Evolutionary conservation across 495 filamentous ascomycete species (phyloP).

Genomic region (Friedmanniomyces endolithicus): DNA sequence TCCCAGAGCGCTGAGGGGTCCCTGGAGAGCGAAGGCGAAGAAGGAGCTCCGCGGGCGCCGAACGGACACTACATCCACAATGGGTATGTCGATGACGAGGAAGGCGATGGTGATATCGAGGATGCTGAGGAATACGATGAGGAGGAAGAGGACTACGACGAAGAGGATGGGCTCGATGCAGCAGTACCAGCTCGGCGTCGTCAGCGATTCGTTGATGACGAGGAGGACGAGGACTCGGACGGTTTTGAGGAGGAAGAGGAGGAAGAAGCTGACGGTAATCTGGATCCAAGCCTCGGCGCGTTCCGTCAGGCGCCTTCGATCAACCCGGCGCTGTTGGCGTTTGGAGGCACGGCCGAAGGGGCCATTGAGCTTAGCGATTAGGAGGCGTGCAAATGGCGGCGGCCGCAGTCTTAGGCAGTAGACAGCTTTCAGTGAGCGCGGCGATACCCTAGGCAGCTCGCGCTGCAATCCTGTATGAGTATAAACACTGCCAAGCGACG

Average conservation of each 20-base stretch:
- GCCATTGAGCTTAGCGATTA: slow-evolving; percentile 26
- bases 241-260: slow-evolving; percentile 6
- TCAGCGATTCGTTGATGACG: slow-evolving; percentile 1
- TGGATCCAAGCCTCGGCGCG: neutral
- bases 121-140: slow-evolving; percentile 9
- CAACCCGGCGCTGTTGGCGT: neutral
- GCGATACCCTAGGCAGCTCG: too few species aligned
- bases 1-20: slow-evolving; percentile 6
- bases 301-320: slow-evolving; percentile 1
- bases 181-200: slow-evolving; percentile 6
- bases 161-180: slow-evolving; percentile 14
- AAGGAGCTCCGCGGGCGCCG: neutral
- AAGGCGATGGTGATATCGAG: slow-evolving; percentile 3
- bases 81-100: slow-evolving; percentile 2
- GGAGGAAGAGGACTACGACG: slow-evolving; percentile 15
- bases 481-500: too few species aligned
- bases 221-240: slow-evolving; percentile 18
- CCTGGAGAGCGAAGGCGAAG: neutral
- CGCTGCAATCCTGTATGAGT: too few species aligned
- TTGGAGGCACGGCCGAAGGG: slow-evolving; percentile 17
- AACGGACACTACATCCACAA: neutral
- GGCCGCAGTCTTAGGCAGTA: too few species aligned
- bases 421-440: too few species aligned
- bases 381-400: neutral
- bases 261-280: slow-evolving; percentile 2